phyloP scores from a whole-genome alignment of 768 basidiomycete genomes.

The Macrolepiota albuminosa region DNA sequence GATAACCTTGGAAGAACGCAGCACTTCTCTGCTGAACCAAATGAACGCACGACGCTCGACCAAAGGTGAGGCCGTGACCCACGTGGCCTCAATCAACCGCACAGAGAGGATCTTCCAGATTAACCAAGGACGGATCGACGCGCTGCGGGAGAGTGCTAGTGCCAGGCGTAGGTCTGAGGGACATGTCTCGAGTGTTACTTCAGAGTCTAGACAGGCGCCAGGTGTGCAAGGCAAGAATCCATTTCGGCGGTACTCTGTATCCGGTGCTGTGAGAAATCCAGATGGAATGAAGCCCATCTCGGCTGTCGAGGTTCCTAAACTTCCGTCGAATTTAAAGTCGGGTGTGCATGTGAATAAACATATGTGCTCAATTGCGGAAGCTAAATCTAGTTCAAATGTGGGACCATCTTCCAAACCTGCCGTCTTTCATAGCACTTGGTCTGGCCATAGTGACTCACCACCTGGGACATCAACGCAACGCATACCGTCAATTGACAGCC shows the following conservation, averaged over 20 bases:
- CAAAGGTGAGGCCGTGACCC: neutral
- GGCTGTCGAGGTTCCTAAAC: conserved; percentile 22
- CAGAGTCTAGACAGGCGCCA: neutral
- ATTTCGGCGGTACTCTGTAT: conserved; percentile 13
- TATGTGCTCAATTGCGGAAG: neutral
- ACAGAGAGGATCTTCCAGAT: conserved; percentile 10
- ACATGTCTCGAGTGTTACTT: neutral
- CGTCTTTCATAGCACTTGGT: conserved; percentile 2
- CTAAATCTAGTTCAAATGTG: neutral
- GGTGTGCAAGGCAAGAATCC: conserved; percentile 13
- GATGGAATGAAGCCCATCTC: conserved; percentile 19
- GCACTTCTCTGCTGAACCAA: neutral
- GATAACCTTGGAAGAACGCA: conserved; percentile 19
- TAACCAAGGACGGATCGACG: conserved; percentile 9
- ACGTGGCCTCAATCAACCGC: conserved; percentile 8
- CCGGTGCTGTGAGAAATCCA: conserved; percentile 1
- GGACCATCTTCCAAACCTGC: neutral
- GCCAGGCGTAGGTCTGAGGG: conserved; percentile 5
- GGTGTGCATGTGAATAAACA: neutral
- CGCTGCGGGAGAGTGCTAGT: conserved; percentile 10
- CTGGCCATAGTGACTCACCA: neutral
- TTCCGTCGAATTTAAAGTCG: conserved; percentile 13
- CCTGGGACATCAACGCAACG: neutral
- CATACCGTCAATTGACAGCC: neutral
- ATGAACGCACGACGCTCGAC: neutral